Conservation (phyloP, 2,329 filamentous ascomycete species). For the Hypomyces rosellus region DNA sequence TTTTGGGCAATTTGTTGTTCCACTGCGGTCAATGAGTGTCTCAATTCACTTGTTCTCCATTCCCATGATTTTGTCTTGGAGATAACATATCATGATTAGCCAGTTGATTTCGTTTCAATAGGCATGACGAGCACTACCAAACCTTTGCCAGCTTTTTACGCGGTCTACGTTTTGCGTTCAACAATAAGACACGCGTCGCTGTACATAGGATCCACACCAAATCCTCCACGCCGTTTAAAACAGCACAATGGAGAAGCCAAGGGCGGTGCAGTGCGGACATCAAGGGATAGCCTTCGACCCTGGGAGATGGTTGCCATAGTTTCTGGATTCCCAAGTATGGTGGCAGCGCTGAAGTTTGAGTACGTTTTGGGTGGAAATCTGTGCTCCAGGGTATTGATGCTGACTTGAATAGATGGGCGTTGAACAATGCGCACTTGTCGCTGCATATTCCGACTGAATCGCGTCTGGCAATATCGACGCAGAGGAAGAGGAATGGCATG, state of each 20-base stretch:
- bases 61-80: not conserved
- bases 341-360: constrained; percentile 92
- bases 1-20: not conserved
- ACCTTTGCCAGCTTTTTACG: constrained; percentile 82
- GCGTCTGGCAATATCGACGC: constrained; percentile 49
- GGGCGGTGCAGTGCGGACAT: constrained; percentile 76
- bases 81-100: not conserved
- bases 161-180: constrained; percentile 86
- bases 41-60: too few species aligned
- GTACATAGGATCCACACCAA: constrained; percentile 89
- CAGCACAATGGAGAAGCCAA: constrained; percentile 85
- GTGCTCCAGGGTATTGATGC: not conserved
- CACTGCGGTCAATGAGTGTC: not conserved
- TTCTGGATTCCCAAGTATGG: constrained; percentile 79
- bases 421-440: constrained; percentile 78
- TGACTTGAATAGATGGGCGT: constrained; percentile 66
- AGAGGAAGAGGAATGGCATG: constrained; percentile 46
- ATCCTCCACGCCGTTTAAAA: constrained; percentile 74
- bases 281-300: constrained; percentile 60
- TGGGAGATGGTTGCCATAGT: constrained; percentile 90
- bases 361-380: constrained; percentile 39
- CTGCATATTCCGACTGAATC: constrained; percentile 65
- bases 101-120: not conserved
- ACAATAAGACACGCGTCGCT: constrained; percentile 63
- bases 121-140: constrained; percentile 39